These are phyloP conservation scores for Debaryomyces udenii DNA, from an alignment of 1,139 yeast species.

Conservation along the genomic window DNA sequence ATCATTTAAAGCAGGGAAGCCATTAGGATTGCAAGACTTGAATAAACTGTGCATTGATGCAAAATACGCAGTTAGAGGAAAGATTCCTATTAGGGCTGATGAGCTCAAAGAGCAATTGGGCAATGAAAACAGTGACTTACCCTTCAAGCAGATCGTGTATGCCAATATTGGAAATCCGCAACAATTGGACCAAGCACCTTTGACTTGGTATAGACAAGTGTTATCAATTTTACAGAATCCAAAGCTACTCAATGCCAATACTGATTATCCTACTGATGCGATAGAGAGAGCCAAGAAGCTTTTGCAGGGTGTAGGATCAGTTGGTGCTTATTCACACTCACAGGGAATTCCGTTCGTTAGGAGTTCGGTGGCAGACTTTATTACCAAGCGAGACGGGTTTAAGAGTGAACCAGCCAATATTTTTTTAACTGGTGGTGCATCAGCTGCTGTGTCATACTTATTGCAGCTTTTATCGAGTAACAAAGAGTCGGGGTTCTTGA, in stretches of 20 bases:
- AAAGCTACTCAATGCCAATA: conserved; percentile 46
- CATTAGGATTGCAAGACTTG: conserved; percentile 45
- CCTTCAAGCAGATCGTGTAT: conserved; percentile 75
- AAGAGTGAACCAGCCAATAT: conserved; percentile 68
- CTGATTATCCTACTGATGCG: conserved; percentile 68
- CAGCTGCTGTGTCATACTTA: conserved; percentile 81
- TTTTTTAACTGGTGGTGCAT: conserved; percentile 90
- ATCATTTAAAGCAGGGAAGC: conserved; percentile 26
- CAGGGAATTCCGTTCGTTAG: conserved; percentile 81
- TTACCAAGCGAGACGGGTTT: conserved; percentile 58
- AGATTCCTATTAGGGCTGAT: conserved; percentile 91
- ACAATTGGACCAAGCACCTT: conserved; percentile 89
- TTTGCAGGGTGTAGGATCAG: conserved; percentile 68
- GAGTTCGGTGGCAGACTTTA: conserved; percentile 78
- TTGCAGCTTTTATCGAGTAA: conserved; percentile 71
- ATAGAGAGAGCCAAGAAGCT: conserved; percentile 66
- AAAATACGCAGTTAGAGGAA: conserved; percentile 93
- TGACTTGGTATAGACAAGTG: conserved; percentile 94
- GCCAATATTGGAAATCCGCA: conserved; percentile 98
- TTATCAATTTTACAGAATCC: conserved; percentile 87
- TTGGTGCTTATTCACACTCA: conserved; percentile 93
- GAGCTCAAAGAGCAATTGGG: conserved; percentile 51
- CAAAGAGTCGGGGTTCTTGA: conserved; percentile 76
- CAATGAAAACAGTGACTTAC: conserved; percentile 55
- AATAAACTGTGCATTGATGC: conserved; percentile 80